Percentiles rank a stretch among this genome's conserved stretches.
Conservation (phyloP, 495 filamentous ascomycete species). For the Acidomyces sp. region DNA sequence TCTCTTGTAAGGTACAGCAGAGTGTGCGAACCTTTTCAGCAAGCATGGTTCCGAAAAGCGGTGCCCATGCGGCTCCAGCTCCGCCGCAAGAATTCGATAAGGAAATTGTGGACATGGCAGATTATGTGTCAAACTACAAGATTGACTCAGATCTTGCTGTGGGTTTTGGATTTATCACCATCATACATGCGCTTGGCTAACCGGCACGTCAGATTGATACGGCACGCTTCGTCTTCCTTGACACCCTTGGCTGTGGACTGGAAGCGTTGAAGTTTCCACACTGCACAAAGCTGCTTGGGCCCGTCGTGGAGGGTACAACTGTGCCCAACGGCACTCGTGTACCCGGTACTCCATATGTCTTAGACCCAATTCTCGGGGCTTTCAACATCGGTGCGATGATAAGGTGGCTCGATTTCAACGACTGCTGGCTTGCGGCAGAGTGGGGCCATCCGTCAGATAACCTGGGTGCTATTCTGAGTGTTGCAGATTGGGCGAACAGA, state of each 20-base stretch:
- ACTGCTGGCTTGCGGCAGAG: constrained; percentile 98
- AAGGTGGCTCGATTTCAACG: constrained; percentile 98
- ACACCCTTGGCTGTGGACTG: constrained; percentile 91
- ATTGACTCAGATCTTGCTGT: constrained; percentile 82
- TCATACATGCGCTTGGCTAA: background rate
- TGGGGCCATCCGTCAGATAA: constrained; percentile 99
- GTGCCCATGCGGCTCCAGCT: constrained; percentile 32
- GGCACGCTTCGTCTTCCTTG: constrained; percentile 46
- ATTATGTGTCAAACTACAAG: constrained; percentile 82
- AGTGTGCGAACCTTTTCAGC: constrained; percentile 10
- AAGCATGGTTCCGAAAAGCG: constrained; percentile 11
- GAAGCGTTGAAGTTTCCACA: constrained; percentile 92
- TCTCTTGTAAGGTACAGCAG: constrained; percentile 1
- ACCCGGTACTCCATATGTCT: constrained; percentile 81
- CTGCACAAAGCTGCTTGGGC: constrained; percentile 90
- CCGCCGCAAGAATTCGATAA: constrained; percentile 56
- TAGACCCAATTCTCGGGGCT: constrained; percentile 88
- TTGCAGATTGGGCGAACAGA: constrained; percentile 92
- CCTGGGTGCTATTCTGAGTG: constrained; percentile 85
- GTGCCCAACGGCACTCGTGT: constrained; percentile 91
- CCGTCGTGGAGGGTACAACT: constrained; percentile 75
- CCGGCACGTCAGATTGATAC: constrained; percentile 63
- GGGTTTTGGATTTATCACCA: background rate
- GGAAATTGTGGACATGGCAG: constrained; percentile 87
- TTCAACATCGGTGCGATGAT: constrained; percentile 99